Base-by-base conservation (phyloP, 306 rosid species). In the Quercus suber region DNA sequence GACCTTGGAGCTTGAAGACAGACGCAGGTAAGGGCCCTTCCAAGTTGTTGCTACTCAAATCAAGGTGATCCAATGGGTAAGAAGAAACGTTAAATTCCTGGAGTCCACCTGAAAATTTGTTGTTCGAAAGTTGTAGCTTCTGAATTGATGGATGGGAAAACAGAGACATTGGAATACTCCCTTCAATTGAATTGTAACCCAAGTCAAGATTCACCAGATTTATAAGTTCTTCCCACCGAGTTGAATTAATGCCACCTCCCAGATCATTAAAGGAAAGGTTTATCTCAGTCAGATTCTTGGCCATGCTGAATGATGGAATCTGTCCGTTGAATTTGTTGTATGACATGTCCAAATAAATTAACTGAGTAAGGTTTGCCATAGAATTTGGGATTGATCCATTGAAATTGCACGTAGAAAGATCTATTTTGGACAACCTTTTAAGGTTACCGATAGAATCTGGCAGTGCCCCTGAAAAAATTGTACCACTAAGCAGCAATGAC, bases 1-100 rank as follows among this genome's bases (percentile, higher is more conserved):
- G 87, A 5, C 15, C 45, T 0, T 0, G 25, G 19, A 93, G 77
- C 1, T 70, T 1, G 19, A 78, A 77, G 70, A 87, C 41, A 8
- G 69, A 75, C 21, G 0, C 0, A 0, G 89, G 91, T 69, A 92
- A 65, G 0, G 80, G 70, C 9, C 98, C 97, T 51, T 79, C 82
- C 55, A 91, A 71, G 2, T 56, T 35, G 61, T 93, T 93, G 80
- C 79, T 77, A 5, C 85, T 76, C 78, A 93, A 78, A 75, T 87
- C 93, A 4, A 91, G 89, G 28, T 60, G 83, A 10, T 88, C 65
- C 61, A 90, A 75, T 2, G 5, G 13, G 33, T 59, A 73, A 1
- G 83, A 41, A 53, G 78, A 55, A 1, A 5, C 23, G 3, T 0
- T 10, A 58, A 80, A 55, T 35, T 14, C 82, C 2, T 0, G 67